Base-by-base conservation (phyloP, 352 stramenopile species). In the Phytophthora sp. region DNA sequence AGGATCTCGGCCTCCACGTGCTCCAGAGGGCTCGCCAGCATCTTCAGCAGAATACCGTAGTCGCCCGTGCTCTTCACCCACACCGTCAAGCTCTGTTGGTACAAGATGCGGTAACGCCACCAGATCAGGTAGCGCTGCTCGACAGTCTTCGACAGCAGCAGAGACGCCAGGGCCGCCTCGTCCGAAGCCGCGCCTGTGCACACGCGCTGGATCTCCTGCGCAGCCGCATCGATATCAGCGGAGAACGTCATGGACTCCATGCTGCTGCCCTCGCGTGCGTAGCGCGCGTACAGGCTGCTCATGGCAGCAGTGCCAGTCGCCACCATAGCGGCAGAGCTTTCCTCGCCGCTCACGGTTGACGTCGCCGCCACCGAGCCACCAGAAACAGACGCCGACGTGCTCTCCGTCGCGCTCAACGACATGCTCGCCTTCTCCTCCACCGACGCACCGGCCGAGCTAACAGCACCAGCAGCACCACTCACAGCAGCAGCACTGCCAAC, bases 1-100 rank as follows among this genome's bases (percentile, higher is more conserved):
- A 89, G 21, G 38, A 87, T 68, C 59, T 85, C 59, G 2, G 75
- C 77, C 59, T 89, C 79, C 12, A 76, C 66, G 42, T 89, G 73
- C 9, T 73, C 75, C 1, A 87, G 58, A 6, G 77, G 72, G 31
- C 60, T 58, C 4, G 59, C 43, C 21, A 84, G 69, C 27, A 78
- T 24, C 41, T 67, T 34, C 20, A 86, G 53, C 12, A 89, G 69
- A n/a, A n/a, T n/a, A n/a, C n/a, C n/a, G n/a, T n/a, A n/a, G n/a
- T n/a, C n/a, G n/a, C n/a, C n/a, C n/a, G n/a, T n/a, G n/a, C n/a
- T n/a, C n/a, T n/a, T n/a, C n/a, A n/a, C n/a, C n/a, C n/a, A n/a
- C n/a, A n/a, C 52, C 21, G 42, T 37, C 42, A 50, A 50, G 42
- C 42, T 50, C 23, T 50, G 42, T 15, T 50, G 34, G 42, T 50